phyloP scores from a whole-genome alignment of 441 rosid species.

The Bocquillonia castaneifolia region DNA sequence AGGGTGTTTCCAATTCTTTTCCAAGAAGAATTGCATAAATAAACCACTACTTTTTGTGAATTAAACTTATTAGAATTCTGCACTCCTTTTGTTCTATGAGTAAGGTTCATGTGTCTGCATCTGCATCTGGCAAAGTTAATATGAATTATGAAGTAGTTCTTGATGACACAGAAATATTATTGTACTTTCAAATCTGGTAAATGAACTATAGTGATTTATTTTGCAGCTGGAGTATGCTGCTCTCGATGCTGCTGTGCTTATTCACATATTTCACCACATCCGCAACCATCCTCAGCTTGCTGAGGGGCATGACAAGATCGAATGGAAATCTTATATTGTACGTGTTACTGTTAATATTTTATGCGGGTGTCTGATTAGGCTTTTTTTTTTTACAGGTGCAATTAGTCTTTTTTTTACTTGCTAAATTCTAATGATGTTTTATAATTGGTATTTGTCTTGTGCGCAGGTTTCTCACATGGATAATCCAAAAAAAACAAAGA shows the following conservation, averaged over 20 bases:
- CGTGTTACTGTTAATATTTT: slow-evolving; percentile 25
- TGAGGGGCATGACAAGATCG: slow-evolving; percentile 35
- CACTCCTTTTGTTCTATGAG: background rate
- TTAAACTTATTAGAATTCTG: background rate
- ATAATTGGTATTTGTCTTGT: background rate
- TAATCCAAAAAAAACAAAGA: slow-evolving; percentile 40
- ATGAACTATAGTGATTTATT: background rate
- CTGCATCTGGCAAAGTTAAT: too few relatives aligned
- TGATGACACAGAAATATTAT: too few relatives aligned
- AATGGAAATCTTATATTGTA: slow-evolving; percentile 83
- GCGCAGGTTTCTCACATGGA: slow-evolving; percentile 51
- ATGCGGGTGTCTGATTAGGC: background rate
- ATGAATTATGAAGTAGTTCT: too few relatives aligned
- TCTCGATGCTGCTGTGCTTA: slow-evolving; percentile 77
- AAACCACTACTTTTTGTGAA: too few relatives aligned
- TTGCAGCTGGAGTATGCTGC: slow-evolving; percentile 91
- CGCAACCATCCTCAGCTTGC: slow-evolving; percentile 40
- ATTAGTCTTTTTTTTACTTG: background rate
- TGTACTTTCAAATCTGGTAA: too few relatives aligned
- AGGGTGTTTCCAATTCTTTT: background rate
- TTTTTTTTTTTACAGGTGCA: too few relatives aligned
- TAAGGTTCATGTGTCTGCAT: too few relatives aligned
- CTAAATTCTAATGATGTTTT: too few relatives aligned
- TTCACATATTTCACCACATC: slow-evolving; percentile 61
- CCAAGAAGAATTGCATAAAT: too few relatives aligned